Base-by-base conservation (phyloP, 257 asterid species). In the Solanum sitiens region DNA sequence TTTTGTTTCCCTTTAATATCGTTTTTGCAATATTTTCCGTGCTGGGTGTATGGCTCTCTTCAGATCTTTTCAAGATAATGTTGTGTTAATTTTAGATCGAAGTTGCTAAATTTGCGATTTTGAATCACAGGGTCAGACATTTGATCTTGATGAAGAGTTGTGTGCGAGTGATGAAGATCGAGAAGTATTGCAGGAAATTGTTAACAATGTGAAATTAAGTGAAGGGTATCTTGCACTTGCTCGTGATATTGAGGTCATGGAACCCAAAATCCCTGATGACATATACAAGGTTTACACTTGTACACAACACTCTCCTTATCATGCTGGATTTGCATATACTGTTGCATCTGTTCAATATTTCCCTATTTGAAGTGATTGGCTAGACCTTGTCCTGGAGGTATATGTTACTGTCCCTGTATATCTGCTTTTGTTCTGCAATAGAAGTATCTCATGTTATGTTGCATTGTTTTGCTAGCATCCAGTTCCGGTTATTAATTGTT, bases 221-320 rank as follows among this genome's bases (percentile, higher is more conserved):
- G 99, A 97, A 90, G 99, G 99, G 61, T 97, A 92, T 91, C 98
- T 97, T 88, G 92, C 98, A 35, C 98, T 97, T 91, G 99, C 99
- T 84, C 98, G 99, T 74, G 99, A 97, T 91, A 94, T 97, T 76
- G 99, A 96, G 91, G 99, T 97, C 87, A 97, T 95, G 99, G 99
- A 97, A 91, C 94, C 99, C 83, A 97, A 96, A 91, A 94, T 98
- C 84, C 99, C 99, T 4, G 99, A 96, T 87, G 99, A 97, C 86
- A 95, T 97, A 71, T 97, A 96, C 93, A 97, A 97, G 98, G 99
- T 95, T 76, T 67, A 45, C 25, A 65, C 61, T 39, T 84, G 59
- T 74, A 70, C 75, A 53, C 25, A n/a, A 13, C 56, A n/a, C 14
- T 33, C 80, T 50, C 67, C 68, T 88, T 87, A 68, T 50, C 83